Base-by-base conservation (phyloP, 2,329 filamentous ascomycete genomes). In the Stagonosporopsis cucurbitacearum region DNA sequence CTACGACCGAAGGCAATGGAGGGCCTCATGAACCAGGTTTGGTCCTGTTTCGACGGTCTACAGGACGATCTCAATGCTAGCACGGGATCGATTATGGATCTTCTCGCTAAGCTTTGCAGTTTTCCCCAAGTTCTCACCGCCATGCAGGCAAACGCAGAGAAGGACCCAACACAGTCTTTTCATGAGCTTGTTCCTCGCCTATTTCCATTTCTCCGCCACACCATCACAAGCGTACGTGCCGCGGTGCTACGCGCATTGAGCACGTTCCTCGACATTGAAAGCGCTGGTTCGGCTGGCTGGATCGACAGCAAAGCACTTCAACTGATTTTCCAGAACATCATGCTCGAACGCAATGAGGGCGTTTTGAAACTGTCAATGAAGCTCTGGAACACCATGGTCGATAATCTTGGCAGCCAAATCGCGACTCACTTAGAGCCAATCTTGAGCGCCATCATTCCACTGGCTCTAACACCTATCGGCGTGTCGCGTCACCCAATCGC, bases 71-170 rank as follows among this genome's bases (percentile, higher is more conserved):
- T 99, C 17, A 98, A 93, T 74, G 95, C 95, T 4, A 98, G 95
- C 74, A 99, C 96, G 9, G 95, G 95, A 43, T 96, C 92, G 53
- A 96, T 99, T 50, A 99, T 99, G 96, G 96, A 99, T 74, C 84
- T 99, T 36, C 83, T 99, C 17, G 95, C 96, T 13, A 98, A 95
- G 57, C 86, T 99, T 2, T 99, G 95, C 79, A 90, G 92, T 60
- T 99, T 97, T 79, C 91, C 91, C 0, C 86, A 96, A 77, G 94
- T 98, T 7, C 79, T 99, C 28, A 87, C 94, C 58, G 90, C 94
- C 13, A 99, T 99, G 95, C 96, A 96, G 77, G 80, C 82, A 26
- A 96, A 96, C 52, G 94, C 94, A 7, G 64, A 60, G 39, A 83
- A 89, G 67, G 90, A 97, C 68, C 85, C 91, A 12, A 89, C 93